Base-by-base conservation (phyloP, 2,329 filamentous ascomycete species). In the Pseudogymnoascus sp. region DNA sequence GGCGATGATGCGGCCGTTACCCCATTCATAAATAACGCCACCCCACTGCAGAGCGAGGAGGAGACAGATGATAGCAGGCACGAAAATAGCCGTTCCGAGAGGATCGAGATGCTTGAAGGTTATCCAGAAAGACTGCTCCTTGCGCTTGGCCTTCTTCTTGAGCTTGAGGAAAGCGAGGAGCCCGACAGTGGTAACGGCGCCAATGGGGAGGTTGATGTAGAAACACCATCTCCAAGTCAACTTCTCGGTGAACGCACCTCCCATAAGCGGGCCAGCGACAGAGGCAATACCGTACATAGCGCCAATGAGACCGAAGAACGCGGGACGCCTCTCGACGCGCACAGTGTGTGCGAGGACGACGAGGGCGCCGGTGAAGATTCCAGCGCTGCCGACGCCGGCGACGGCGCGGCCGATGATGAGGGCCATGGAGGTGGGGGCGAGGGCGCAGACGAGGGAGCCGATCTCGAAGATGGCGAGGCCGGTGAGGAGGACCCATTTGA, bases 21-120 rank as follows among this genome's bases (percentile, higher is more conserved):
- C 4, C 77, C 75, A 21, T 75, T 4, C 34, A 73, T 79, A 80
- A 3, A 75, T 74, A 62, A 82, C 82, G 62, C 79, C 79, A 75
- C 76, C 76, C 68, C 68, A 70, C 63, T 77, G 68, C 10, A 70
- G 65, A 34, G 69, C 69, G 10, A 70, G 60, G 8, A 69, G 76
- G 3, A 80, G 70, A 60, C 74, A 77, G 69, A 78, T 23, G 72
- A 71, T 31, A 57, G 60, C 65, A 23, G 67, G 63, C 14, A 69
- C 65, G 41, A 73, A 65, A 25, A 75, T 62, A 13, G 71, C 65
- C n/a, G 69, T 70, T 1, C 76, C 76, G 23, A 76, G 65, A 6
- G 74, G 66, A 64, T 77, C 75, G 61, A 75, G 72, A 25, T 68
- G 71, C n/a, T 65, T 69, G 10, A 73, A 72, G 62, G 73, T 72